These are phyloP conservation scores for Cladophialophora yegresii DNA, from an alignment of 2,329 filamentous ascomycete genomes.

Conservation along the genomic window DNA sequence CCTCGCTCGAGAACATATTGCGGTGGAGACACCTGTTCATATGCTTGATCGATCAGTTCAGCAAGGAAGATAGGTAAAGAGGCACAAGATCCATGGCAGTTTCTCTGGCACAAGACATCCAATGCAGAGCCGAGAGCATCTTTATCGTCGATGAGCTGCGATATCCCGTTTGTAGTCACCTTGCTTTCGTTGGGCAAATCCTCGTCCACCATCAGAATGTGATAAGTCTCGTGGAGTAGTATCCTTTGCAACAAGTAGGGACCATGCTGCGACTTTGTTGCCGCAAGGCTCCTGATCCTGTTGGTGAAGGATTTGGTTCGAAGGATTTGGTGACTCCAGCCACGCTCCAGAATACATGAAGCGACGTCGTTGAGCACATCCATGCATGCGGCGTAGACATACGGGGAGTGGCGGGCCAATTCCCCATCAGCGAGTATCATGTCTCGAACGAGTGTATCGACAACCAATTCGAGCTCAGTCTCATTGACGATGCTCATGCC, in stretches of 20 bases:
- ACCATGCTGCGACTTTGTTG: constrained; percentile 8
- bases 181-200: neutral
- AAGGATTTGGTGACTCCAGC: neutral
- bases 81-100: neutral
- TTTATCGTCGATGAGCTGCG: constrained; percentile 3
- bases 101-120: constrained; percentile 12
- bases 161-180: neutral
- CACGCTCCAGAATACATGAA: constrained; percentile 17
- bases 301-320: neutral
- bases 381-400: constrained; percentile 26
- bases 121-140: constrained; percentile 18
- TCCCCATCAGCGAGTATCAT: neutral
- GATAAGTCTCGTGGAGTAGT: constrained; percentile 16
- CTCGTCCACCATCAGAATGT: constrained; percentile 6
- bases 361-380: constrained; percentile 30
- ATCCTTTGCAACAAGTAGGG: constrained; percentile 19
- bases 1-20: constrained; percentile 17
- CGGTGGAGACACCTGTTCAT: neutral
- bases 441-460: constrained; percentile 4
- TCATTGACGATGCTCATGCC: neutral
- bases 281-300: neutral
- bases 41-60: constrained; percentile 11
- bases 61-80: constrained; percentile 14
- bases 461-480: constrained; percentile 17
- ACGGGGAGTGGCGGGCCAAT: constrained; percentile 17